A percentile compares a stretch with the other conserved stretches of the same genome.
Conservation (phyloP, 257 asterid species). For the Jasminum sambac region DNA sequence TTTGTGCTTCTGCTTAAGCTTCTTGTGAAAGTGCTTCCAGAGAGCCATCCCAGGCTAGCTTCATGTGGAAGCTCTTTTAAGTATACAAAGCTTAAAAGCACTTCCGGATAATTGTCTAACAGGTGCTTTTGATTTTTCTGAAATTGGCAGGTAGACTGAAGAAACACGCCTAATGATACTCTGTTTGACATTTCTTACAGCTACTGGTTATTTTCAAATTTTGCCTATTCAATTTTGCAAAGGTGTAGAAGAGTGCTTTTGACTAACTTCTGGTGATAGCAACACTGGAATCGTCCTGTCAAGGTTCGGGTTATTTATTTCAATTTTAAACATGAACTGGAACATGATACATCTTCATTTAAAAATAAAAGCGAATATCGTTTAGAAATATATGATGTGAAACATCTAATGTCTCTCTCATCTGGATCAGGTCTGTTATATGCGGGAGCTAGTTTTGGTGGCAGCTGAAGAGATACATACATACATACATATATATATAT, state of each 20-base stretch:
- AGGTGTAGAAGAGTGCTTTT: slow-evolving; percentile 11
- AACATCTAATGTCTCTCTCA: neutral
- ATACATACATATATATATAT: no score
- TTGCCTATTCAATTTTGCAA: neutral
- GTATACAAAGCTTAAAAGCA: no score
- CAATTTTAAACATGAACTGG: neutral
- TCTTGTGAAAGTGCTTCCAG: no score
- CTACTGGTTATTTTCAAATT: neutral
- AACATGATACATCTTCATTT: neutral
- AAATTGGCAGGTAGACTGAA: no score
- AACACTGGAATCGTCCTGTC: slow-evolving; percentile 11
- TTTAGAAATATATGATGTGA: neutral
- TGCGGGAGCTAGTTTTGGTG: neutral
- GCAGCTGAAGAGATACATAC: neutral
- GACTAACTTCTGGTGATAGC: slow-evolving; percentile 33
- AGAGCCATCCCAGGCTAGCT: no score
- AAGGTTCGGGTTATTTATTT: slow-evolving; percentile 15
- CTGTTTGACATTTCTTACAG: neutral
- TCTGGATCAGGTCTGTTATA: neutral
- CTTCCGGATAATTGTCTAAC: no score
- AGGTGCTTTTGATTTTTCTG: no score
- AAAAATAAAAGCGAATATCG: no score
- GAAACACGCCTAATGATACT: neutral
- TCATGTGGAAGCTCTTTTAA: no score
- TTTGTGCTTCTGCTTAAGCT: no score